Conservation (phyloP, 2,329 filamentous ascomycete species). For the Diaporthe ampelina region DNA sequence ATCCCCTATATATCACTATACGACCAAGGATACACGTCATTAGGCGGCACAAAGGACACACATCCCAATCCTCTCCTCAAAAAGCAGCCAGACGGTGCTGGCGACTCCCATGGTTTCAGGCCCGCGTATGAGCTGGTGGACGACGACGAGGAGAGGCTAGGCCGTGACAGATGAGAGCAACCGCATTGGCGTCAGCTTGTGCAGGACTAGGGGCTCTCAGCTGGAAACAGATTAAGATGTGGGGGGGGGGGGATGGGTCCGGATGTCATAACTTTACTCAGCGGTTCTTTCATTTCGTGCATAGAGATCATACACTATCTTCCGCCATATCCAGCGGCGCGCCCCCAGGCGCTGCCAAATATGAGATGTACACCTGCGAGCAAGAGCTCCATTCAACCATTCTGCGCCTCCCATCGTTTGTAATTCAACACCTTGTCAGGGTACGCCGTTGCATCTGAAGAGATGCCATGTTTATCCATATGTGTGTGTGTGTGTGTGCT, state of each 20-base stretch:
- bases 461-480: neutral
- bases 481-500: too few relatives aligned
- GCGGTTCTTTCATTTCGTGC: conserved; percentile 10
- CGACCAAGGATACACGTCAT: conserved; percentile 74
- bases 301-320: conserved; percentile 16
- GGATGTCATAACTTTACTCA: conserved; percentile 11
- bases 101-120: conserved; percentile 64
- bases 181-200: neutral
- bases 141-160: conserved; percentile 84
- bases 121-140: conserved; percentile 83
- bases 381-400: neutral
- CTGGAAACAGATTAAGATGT: neutral
- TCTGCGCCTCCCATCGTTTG: neutral
- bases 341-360: neutral
- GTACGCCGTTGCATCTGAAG: neutral
- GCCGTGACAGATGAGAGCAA: conserved; percentile 69
- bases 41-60: conserved; percentile 93
- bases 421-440: neutral
- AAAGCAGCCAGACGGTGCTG: conserved; percentile 50
- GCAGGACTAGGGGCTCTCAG: neutral
- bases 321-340: neutral
- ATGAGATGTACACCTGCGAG: neutral
- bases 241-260: neutral
- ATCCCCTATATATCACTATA: conserved; percentile 91
- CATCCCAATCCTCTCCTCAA: conserved; percentile 85